phyloP scores from a whole-genome alignment of 371 early-diverging fungal genomes.

The Mucor piriformis region DNA sequence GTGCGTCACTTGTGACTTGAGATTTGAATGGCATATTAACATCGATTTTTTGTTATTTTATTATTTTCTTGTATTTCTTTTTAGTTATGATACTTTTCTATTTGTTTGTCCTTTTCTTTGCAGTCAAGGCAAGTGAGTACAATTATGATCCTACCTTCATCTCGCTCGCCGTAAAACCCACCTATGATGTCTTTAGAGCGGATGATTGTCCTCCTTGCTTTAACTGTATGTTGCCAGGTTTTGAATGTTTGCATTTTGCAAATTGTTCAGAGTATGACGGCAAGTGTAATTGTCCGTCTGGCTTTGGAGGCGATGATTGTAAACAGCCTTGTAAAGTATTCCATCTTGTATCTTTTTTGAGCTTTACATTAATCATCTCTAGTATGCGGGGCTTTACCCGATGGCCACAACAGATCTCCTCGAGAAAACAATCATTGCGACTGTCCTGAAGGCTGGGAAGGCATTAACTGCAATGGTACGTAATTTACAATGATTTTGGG shows the following conservation, averaged over 20 bases:
- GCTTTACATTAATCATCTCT: too few relatives aligned
- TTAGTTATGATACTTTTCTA: background rate
- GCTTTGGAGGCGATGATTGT: conserved; percentile 93
- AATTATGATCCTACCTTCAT: background rate
- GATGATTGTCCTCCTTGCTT: conserved; percentile 83
- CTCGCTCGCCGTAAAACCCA: background rate
- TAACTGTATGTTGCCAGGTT: conserved; percentile 77
- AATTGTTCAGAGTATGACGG: conserved; percentile 80
- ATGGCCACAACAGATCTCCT: conserved; percentile 64
- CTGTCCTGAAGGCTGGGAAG: conserved; percentile 90
- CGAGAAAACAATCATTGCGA: conserved; percentile 65
- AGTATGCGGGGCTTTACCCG: conserved; percentile 73
- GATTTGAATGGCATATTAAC: too few relatives aligned
- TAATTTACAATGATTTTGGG: background rate
- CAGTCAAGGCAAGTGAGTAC: background rate
- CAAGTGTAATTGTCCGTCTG: conserved; percentile 81
- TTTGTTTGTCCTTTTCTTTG: background rate
- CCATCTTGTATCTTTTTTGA: background rate
- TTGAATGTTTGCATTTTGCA: conserved; percentile 79
- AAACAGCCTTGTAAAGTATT: conserved; percentile 65
- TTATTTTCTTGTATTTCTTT: background rate
- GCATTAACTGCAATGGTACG: conserved; percentile 90
- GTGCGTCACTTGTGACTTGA: conserved; percentile 1
- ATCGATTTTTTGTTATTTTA: background rate
- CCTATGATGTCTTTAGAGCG: conserved; percentile 6